phyloP scores from a whole-genome alignment of 345 rosid genomes.

The Rhodomyrtus tomentosa region DNA sequence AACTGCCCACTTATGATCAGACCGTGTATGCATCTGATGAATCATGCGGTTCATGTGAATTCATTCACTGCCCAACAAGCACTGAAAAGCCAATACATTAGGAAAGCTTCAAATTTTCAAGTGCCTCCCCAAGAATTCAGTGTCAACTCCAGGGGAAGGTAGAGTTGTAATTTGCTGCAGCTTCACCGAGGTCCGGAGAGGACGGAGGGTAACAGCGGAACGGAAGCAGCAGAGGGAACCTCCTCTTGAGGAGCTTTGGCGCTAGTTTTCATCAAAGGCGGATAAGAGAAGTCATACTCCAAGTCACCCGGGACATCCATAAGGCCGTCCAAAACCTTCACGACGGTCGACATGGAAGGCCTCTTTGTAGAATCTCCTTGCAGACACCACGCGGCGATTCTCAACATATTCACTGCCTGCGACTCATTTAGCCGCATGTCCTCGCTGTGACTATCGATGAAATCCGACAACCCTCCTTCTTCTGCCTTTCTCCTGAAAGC shows the following conservation, averaged over 20 bases:
- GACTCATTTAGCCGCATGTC: slow-evolving; percentile 8
- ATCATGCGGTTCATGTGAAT: neutral
- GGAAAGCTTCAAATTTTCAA: neutral
- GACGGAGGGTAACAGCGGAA: neutral
- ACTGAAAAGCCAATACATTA: neutral
- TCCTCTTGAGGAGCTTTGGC: neutral
- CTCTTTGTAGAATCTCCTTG: slow-evolving; percentile 12
- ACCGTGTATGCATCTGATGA: neutral
- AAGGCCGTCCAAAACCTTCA: slow-evolving; percentile 11
- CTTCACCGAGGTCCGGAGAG: neutral
- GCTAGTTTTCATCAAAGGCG: neutral
- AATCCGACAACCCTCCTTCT: slow-evolving; percentile 1
- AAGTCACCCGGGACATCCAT: neutral
- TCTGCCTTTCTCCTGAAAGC: slow-evolving; percentile 3
- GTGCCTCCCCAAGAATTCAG: neutral
- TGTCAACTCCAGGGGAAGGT: neutral
- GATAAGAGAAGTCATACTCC: neutral
- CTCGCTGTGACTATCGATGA: slow-evolving; percentile 4
- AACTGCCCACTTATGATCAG: neutral
- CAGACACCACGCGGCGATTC: slow-evolving; percentile 25
- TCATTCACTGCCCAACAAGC: neutral
- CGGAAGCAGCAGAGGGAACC: neutral
- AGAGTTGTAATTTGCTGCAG: neutral
- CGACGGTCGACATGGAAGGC: slow-evolving; percentile 1
- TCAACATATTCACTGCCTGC: slow-evolving; percentile 13